Evolutionary conservation across 2,329 filamentous ascomycete species (phyloP), one percentile per base, ranked within the genome.

Genomic region (Nannizziopsis arthrosporioides): DNA sequence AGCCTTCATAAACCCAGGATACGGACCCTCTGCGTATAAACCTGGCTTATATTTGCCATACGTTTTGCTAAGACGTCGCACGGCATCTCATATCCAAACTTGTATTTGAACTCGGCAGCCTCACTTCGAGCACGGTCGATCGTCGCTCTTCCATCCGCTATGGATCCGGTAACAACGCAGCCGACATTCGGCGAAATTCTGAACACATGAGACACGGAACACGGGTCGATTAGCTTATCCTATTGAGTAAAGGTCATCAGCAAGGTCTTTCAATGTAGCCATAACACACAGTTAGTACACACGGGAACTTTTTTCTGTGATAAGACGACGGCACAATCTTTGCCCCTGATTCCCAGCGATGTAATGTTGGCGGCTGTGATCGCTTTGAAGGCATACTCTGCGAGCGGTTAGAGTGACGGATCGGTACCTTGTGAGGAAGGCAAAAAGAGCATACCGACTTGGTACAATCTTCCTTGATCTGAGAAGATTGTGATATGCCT

Each of bases 321-420:
- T 66, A 98, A 74, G 46, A 98, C 86, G 39, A 98, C 92, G 31
- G 92, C 92, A 63, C 90, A 96, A 73, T 92, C 80, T 77, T 98
- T 98, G 69, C 92, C 92, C 65, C 88, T 80, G 58, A 98, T 81
- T 60, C 92, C 92, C 68, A 98, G 80, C 53, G 92, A 92, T 76
- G 94, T 98, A 74, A 98, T 96, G 71, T 96, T 96, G 59, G 92
- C 92, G 53, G 92, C 90, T 59, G 92, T 98, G 72, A 98, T 98
- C 51, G 92, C 92, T 76, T 98, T 98, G 82, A 98, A 98, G 61
- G 92, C 92, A 90, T 98, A 98, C 78, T 98, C 92, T 96, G 66
- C 59, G 56, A 36, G 44, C 52, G 55, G 54, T 57, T 57, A 67
- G 51, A 66, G 63, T 61, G 48, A 32, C 32, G 18, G 11, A 37